phyloP scores from a whole-genome alignment of 2,329 filamentous ascomycete genomes.

The Diaporthe sp. region DNA sequence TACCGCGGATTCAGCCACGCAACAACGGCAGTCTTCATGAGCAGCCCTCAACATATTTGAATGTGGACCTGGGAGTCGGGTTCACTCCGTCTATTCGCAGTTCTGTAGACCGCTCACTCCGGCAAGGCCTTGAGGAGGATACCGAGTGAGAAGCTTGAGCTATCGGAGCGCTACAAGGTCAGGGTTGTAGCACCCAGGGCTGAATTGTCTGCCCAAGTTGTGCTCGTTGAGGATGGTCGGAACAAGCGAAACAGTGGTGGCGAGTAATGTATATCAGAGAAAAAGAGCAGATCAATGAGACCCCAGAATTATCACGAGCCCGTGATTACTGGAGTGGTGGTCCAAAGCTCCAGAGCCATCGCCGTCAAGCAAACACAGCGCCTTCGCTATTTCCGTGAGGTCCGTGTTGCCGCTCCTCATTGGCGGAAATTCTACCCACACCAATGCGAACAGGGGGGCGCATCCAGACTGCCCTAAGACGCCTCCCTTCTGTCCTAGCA shows the following conservation, averaged over 20 bases:
- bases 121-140: not conserved
- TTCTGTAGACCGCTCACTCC: not conserved
- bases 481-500: not conserved
- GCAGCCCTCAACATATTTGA: not conserved
- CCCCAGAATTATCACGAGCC: too few species aligned
- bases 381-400: accelerated
- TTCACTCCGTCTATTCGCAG: not conserved
- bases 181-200: too few species aligned
- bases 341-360: not conserved
- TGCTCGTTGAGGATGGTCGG: too few species aligned
- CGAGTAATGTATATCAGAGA: too few species aligned
- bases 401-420: not conserved
- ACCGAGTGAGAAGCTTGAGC: not conserved
- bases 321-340: not conserved
- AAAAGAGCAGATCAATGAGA: too few species aligned
- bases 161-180: not conserved
- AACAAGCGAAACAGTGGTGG: too few species aligned
- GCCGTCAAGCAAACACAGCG: too few species aligned
- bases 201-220: not conserved
- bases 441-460: not conserved
- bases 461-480: not conserved
- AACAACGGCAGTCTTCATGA: not conserved
- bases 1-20: not conserved
- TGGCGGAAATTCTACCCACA: slow-evolving; percentile 18
- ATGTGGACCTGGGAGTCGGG: not conserved